These are phyloP conservation scores for Globisporangium paroecandrum DNA, from an alignment of 352 stramenopile species.

Conservation along the genomic window DNA sequence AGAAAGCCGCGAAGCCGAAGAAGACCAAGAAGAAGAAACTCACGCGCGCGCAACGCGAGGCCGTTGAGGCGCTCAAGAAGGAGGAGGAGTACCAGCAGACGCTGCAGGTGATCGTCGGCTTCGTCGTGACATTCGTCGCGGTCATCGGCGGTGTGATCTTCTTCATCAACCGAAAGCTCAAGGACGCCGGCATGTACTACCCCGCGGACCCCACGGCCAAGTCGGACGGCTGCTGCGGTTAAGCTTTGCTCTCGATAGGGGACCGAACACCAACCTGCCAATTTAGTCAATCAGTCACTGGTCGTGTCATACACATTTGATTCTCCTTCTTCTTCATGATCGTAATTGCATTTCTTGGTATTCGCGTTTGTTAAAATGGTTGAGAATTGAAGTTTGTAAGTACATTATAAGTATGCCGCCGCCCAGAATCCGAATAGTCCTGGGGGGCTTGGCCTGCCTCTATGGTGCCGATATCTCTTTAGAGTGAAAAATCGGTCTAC, in stretches of 20 bases:
- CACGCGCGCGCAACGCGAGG: slow-evolving; percentile 47
- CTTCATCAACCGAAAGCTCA: slow-evolving; percentile 84
- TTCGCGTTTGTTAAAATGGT: not conserved
- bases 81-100: slow-evolving; percentile 66
- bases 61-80: slow-evolving; percentile 55
- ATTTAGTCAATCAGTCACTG: not conserved
- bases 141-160: slow-evolving; percentile 52
- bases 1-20: slow-evolving; percentile 32
- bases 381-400: slow-evolving; percentile 6
- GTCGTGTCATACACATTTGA: not conserved
- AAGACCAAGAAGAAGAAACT: slow-evolving; percentile 70
- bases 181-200: slow-evolving; percentile 77
- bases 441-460: not conserved
- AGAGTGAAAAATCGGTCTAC: not conserved
- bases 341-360: not conserved
- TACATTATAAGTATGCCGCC: slow-evolving; percentile 17
- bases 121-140: slow-evolving; percentile 63
- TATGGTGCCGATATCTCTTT: slow-evolving; percentile 9
- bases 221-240: slow-evolving; percentile 45
- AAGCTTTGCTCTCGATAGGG: slow-evolving; percentile 1
- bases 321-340: not conserved
- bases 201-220: slow-evolving; percentile 49
- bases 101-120: slow-evolving; percentile 64
- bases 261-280: not conserved
- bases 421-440: not conserved